These are phyloP conservation scores for Colletotrichum sojae DNA, from an alignment of 2,329 filamentous ascomycete species.

Conservation along the genomic window DNA sequence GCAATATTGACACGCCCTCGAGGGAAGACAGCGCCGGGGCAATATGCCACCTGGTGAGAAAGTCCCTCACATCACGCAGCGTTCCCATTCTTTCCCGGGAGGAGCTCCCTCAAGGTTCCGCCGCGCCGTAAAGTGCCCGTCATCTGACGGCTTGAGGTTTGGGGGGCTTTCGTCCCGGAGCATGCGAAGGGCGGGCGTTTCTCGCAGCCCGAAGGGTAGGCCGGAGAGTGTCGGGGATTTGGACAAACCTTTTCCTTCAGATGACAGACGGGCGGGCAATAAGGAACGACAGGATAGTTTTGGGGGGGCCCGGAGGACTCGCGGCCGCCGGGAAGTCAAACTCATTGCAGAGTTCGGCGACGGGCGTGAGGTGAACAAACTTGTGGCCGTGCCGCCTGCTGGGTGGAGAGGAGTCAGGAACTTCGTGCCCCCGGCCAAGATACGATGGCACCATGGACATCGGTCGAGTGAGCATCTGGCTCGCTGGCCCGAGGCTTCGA, in stretches of 20 bases:
- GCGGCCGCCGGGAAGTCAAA: not conserved
- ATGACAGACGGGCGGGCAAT: not conserved
- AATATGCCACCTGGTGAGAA: slow-evolving; percentile 9
- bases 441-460: slow-evolving; percentile 1
- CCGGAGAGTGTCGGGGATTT: not conserved
- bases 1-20: slow-evolving; percentile 29
- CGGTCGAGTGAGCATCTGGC: not conserved
- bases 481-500: not conserved
- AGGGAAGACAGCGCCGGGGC: not conserved
- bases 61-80: not conserved
- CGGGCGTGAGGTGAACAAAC: too few relatives aligned
- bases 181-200: not conserved
- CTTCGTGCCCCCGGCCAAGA: not conserved
- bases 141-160: not conserved
- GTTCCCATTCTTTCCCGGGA: not conserved
- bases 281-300: not conserved
- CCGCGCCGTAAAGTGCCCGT: slow-evolving; percentile 4
- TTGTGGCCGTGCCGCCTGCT: not conserved
- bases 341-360: not conserved
- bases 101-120: not conserved
- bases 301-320: not conserved
- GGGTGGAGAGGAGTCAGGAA: not conserved
- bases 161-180: not conserved
- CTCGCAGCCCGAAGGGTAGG: not conserved
- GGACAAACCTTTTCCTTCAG: not conserved